Base-by-base conservation (phyloP, 164 flowering plant species). In the Stephania cephalantha region DNA sequence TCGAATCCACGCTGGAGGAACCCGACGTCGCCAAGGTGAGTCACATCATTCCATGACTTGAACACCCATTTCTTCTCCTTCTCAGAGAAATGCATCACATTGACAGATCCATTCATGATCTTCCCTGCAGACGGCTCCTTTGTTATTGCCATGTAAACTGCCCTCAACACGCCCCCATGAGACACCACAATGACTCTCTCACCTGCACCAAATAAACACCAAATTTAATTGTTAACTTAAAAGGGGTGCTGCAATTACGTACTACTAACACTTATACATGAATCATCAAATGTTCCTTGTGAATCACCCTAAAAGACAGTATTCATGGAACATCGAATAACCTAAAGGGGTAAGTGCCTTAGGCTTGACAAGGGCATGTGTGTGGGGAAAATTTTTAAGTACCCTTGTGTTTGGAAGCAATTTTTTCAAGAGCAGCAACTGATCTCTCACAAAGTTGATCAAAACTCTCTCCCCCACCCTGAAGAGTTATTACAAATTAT, bases 391-490 rank as follows among this genome's bases (percentile, higher is more conserved):
- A 0, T 0, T 35, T 35, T 35, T 35, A 35, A 35, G 42, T 65
- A 81, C 83, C 83, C 25, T 73, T 81, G 76, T 81, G 80, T 35
- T 73, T 81, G 3, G 80, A 81, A 29, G 83, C 83, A 69, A 81
- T 81, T 72, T 81, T 76, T 35, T 81, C 74, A 6, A 81, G 72
- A 75, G 80, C 83, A 68, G 69, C 80, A 63, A 81, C 76, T 13
- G 83, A 81, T 22, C 83, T 81, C 74, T 78, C 78, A 52, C 83
- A 81, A 7, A 81, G 83, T 64, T 75, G 80, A 46, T 81, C 64
- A 45, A 81, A 81, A 68, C 83, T 78, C 76, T 81, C 83, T 65
- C 83, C 83, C 9, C 83, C 83, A 25, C 83, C 83, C 83, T 81
- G 64, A 9, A 71, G 42, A 48, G 7, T 42, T 20, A 35, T 9